Evolutionary conservation across 805 yeast species (phyloP).

Genomic region (Kregervanrija delftensis): DNA sequence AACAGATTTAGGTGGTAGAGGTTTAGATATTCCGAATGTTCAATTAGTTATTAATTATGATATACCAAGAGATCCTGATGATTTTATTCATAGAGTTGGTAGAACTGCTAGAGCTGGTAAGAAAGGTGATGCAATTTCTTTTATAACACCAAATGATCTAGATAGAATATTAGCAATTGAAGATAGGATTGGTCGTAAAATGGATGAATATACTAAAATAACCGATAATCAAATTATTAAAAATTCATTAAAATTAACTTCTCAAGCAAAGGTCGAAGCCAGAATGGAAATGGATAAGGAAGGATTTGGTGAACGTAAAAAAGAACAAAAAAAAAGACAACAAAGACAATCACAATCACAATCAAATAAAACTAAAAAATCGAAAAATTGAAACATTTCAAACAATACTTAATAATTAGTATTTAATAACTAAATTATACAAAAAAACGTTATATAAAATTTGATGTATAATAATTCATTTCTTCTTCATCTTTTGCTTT

Average conservation of each 20-base stretch:
- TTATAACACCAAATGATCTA: conserved; percentile 83
- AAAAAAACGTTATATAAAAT: too few relatives aligned
- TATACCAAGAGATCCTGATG: conserved; percentile 78
- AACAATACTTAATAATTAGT: not conserved
- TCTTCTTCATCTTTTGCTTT: conserved; percentile 66
- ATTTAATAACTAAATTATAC: not conserved
- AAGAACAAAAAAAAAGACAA: conserved; percentile 15
- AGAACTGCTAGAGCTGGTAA: conserved; percentile 98
- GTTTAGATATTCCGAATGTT: conserved; percentile 76
- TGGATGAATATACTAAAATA: conserved; percentile 67
- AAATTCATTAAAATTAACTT: conserved; percentile 58
- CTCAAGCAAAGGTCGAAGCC: conserved; percentile 85
- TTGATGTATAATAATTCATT: too few relatives aligned
- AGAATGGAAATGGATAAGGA: conserved; percentile 91
- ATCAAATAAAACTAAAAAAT: not conserved
- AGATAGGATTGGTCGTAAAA: conserved; percentile 69
- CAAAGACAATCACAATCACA: not conserved
- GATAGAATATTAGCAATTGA: conserved; percentile 79
- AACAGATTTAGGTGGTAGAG: conserved; percentile 92
- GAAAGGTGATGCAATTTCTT: conserved; percentile 72
- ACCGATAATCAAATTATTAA: conserved; percentile 74
- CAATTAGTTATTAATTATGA: conserved; percentile 74
- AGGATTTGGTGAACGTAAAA: conserved; percentile 63
- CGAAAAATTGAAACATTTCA: not conserved
- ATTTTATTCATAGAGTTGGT: conserved; percentile 84